phyloP scores from a whole-genome alignment of 1,139 yeast species.

The Zygosaccharomyces sapae region DNA sequence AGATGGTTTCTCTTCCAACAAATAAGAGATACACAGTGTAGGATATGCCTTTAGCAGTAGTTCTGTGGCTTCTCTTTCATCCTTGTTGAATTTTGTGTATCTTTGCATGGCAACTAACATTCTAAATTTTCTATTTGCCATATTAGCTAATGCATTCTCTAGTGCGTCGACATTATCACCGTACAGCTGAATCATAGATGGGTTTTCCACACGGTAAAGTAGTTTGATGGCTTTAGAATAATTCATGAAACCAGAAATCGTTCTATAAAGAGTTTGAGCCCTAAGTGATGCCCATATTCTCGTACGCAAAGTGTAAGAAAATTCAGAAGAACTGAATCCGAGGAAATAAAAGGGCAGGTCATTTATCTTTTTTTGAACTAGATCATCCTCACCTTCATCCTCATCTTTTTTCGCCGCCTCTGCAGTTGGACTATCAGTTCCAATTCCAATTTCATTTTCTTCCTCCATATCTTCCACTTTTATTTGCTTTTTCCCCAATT shows the following conservation, averaged over 20 bases:
- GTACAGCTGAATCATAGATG: slow-evolving; percentile 43
- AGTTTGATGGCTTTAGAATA: slow-evolving; percentile 65
- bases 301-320: slow-evolving; percentile 60
- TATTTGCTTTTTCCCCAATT: slow-evolving; percentile 9
- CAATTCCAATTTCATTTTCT: slow-evolving; percentile 14
- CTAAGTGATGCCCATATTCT: slow-evolving; percentile 79
- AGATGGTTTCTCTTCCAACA: slow-evolving; percentile 45
- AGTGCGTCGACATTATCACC: slow-evolving; percentile 38
- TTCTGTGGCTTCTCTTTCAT: slow-evolving; percentile 56
- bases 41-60: slow-evolving; percentile 60
- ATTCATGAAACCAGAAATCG: slow-evolving; percentile 73
- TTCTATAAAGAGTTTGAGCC: slow-evolving; percentile 72
- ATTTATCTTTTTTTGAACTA: slow-evolving; percentile 42
- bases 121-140: slow-evolving; percentile 62
- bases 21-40: slow-evolving; percentile 52
- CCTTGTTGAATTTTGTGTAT: slow-evolving; percentile 46
- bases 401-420: slow-evolving; percentile 17
- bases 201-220: slow-evolving; percentile 60
- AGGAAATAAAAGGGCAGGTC: slow-evolving; percentile 67
- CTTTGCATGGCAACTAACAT: slow-evolving; percentile 72
- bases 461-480: slow-evolving; percentile 18
- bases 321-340: slow-evolving; percentile 64
- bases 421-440: slow-evolving; percentile 8
- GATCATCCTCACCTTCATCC: slow-evolving; percentile 29
- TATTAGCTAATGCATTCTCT: slow-evolving; percentile 44